A percentile compares a stretch with the other conserved stretches of the same genome.
phyloP scores from a whole-genome alignment of 805 yeast species.

The Cyberlindnera maritima region DNA sequence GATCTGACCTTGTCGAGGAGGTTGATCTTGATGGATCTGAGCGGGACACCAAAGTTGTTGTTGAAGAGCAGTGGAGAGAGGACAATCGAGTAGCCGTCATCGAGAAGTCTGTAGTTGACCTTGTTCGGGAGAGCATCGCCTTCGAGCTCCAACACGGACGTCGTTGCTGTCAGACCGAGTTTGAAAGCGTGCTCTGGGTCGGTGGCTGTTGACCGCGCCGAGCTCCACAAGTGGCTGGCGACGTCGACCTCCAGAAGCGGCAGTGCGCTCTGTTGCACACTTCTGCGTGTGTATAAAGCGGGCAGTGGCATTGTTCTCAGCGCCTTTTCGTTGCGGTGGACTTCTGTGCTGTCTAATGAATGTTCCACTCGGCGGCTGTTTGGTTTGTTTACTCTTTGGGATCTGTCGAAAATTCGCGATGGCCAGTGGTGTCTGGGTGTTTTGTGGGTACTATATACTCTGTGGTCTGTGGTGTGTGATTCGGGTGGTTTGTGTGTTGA shows the following conservation, averaged over 20 bases:
- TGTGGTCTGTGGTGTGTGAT: too few species aligned
- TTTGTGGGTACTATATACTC: too few species aligned
- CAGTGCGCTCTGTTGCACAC: background rate
- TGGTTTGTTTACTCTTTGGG: too few species aligned
- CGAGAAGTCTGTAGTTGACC: constrained; percentile 19
- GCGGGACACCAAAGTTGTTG: constrained; percentile 20
- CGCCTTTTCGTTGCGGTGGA: too few species aligned
- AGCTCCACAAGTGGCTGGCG: constrained; percentile 25
- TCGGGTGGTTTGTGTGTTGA: too few species aligned
- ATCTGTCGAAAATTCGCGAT: too few species aligned
- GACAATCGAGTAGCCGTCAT: constrained; percentile 18
- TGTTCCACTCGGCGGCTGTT: too few species aligned
- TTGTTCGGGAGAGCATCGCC: constrained; percentile 36
- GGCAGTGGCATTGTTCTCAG: too few species aligned
- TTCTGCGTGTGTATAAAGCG: constrained; percentile 14
- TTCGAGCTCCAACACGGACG: constrained; percentile 30
- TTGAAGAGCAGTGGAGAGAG: constrained; percentile 25
- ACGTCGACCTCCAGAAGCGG: constrained; percentile 21
- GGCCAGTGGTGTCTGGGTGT: background rate
- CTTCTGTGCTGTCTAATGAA: too few species aligned
- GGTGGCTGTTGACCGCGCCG: background rate
- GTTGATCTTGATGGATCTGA: constrained; percentile 28
- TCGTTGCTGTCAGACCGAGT: constrained; percentile 14
- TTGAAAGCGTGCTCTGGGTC: constrained; percentile 26
- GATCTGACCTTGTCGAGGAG: constrained; percentile 37